Conservation (phyloP, 2,329 filamentous ascomycete species). For the Beauveria australis region DNA sequence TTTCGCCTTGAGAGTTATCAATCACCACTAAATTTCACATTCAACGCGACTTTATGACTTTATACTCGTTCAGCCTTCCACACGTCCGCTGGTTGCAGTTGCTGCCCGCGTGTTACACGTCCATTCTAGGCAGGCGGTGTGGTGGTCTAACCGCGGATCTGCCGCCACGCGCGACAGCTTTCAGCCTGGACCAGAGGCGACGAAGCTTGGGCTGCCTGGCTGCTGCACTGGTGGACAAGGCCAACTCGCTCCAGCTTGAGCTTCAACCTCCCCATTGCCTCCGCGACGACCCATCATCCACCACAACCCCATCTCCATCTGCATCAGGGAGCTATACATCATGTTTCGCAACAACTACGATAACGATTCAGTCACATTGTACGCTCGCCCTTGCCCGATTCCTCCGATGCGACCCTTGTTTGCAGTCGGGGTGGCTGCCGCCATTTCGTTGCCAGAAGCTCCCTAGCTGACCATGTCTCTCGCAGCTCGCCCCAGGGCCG, state of each 20-base stretch:
- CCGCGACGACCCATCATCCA: neutral
- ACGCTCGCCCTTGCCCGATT: constrained; percentile 31
- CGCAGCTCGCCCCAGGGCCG: constrained; percentile 91
- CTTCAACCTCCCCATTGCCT: constrained; percentile 1
- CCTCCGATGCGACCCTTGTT: constrained; percentile 10
- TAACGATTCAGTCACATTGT: constrained; percentile 99
- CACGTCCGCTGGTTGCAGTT: neutral
- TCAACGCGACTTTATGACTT: too few relatives aligned
- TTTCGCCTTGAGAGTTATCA: neutral
- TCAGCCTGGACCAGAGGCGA: constrained; percentile 13
- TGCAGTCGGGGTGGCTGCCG: constrained; percentile 4
- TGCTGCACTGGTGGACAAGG: constrained; percentile 7
- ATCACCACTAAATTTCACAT: too few relatives aligned
- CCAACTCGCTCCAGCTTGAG: constrained; percentile 9
- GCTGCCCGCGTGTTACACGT: neutral
- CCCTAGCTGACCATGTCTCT: constrained; percentile 20
- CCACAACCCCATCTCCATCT: neutral
- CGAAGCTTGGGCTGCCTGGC: constrained; percentile 18
- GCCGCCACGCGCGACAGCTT: constrained; percentile 7
- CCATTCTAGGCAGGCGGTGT: constrained; percentile 16
- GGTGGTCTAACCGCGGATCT: constrained; percentile 11
- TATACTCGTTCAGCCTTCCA: too few relatives aligned
- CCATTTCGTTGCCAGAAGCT: constrained; percentile 14
- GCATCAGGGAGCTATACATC: constrained; percentile 28
- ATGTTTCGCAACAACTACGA: constrained; percentile 99